Conservation (phyloP, 257 asterid species). For the Lycium barbarum region DNA sequence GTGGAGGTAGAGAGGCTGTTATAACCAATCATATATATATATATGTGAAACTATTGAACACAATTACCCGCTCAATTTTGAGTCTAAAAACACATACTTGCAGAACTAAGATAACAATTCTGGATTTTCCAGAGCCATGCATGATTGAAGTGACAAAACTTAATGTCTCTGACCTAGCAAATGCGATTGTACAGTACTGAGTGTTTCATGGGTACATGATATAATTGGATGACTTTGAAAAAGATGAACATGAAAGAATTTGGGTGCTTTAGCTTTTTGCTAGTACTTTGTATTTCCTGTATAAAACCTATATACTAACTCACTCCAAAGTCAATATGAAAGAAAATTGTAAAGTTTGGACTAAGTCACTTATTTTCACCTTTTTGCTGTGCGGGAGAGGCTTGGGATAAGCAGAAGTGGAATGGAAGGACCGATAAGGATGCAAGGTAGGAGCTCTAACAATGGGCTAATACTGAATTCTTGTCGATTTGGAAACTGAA, state of each 20-base stretch:
- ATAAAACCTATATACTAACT: not conserved
- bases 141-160: slow-evolving; percentile 5
- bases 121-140: not conserved
- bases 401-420: slow-evolving; percentile 7
- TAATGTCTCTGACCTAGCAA: not conserved
- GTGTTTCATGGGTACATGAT: not conserved
- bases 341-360: not conserved
- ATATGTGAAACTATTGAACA: not conserved
- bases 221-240: not conserved
- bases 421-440: not conserved
- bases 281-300: not conserved
- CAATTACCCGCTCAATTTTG: not conserved
- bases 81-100: not conserved
- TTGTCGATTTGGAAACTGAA: not conserved
- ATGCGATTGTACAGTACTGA: not conserved
- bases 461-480: not conserved
- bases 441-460: not conserved
- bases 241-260: not conserved
- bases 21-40: not conserved
- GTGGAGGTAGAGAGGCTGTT: too few species aligned
- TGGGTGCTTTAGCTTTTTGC: slow-evolving; percentile 13
- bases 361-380: not conserved
- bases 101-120: not conserved
- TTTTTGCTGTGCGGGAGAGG: not conserved
- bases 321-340: not conserved